Conservation (phyloP, 371 early-diverging fungal species). For the Syncephalastrum sp. region DNA sequence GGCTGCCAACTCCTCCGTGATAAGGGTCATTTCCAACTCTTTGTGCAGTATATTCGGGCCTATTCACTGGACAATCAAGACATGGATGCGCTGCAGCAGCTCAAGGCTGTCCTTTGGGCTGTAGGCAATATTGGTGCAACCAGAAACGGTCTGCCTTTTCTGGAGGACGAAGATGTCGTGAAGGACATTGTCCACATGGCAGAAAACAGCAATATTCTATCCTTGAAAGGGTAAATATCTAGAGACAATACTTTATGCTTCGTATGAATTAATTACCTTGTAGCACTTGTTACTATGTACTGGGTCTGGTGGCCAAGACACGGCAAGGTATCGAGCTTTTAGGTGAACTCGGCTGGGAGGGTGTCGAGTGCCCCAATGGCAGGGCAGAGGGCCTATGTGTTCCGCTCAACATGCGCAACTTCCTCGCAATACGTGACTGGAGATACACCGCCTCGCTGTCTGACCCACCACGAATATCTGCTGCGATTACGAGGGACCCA, state of each 20-base stretch:
- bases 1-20: conserved; percentile 67
- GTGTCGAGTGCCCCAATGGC: conserved; percentile 56
- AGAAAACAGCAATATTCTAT: conserved; percentile 64
- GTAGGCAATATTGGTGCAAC: conserved; percentile 81
- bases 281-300: conserved; percentile 80
- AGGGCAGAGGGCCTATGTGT: conserved; percentile 65
- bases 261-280: not conserved
- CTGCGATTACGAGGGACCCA: conserved; percentile 39
- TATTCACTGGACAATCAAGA: conserved; percentile 49
- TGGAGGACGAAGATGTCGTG: conserved; percentile 71
- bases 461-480: conserved; percentile 47
- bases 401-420: conserved; percentile 58
- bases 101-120: conserved; percentile 85
- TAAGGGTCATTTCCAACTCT: conserved; percentile 67
- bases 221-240: conserved; percentile 71
- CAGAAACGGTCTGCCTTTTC: conserved; percentile 64
- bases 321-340: conserved; percentile 70
- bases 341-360: conserved; percentile 78
- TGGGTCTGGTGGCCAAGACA: conserved; percentile 73
- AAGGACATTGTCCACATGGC: conserved; percentile 73
- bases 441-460: conserved; percentile 46
- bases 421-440: conserved; percentile 73
- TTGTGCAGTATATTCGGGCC: conserved; percentile 62
- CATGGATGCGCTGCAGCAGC: conserved; percentile 40
- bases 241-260: not conserved